A percentile compares a stretch with the other conserved stretches of the same genome.
phyloP scores from a whole-genome alignment of 169 alveolate genomes.

The Perkinsus chesapeaki region DNA sequence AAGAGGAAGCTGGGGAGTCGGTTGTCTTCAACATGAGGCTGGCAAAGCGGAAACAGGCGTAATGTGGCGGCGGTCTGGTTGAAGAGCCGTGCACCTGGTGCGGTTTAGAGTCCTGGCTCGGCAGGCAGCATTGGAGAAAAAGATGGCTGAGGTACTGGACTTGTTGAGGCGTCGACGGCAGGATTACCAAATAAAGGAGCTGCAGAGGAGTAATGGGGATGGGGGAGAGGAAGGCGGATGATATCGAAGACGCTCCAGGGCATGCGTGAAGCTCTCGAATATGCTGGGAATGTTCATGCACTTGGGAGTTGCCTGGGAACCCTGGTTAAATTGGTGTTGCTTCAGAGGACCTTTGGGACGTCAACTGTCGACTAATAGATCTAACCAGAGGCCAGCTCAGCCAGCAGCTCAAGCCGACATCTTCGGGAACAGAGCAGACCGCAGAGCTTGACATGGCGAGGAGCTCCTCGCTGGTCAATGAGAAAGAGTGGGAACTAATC shows the following conservation, averaged over 20 bases:
- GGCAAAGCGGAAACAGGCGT: not conserved
- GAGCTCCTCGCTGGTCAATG: not conserved
- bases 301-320: too few species aligned
- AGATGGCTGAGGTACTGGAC: not conserved
- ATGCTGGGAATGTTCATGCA: too few species aligned
- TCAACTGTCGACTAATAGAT: not conserved
- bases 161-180: not conserved
- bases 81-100: not conserved
- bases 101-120: not conserved
- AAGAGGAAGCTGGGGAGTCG: not conserved
- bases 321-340: too few species aligned
- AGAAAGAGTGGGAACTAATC: not conserved
- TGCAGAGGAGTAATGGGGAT: not conserved
- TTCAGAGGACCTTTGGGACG: not conserved
- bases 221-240: too few species aligned
- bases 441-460: not conserved
- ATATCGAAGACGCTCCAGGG: too few species aligned
- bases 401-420: not conserved
- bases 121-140: not conserved
- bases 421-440: not conserved
- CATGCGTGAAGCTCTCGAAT: too few species aligned
- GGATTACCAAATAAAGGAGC: not conserved
- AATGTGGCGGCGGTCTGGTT: not conserved
- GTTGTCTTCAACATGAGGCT: not conserved
- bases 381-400: not conserved